These are phyloP conservation scores for Pachysandra terminalis DNA, from an alignment of 164 flowering plant genomes.

Conservation along the genomic window DNA sequence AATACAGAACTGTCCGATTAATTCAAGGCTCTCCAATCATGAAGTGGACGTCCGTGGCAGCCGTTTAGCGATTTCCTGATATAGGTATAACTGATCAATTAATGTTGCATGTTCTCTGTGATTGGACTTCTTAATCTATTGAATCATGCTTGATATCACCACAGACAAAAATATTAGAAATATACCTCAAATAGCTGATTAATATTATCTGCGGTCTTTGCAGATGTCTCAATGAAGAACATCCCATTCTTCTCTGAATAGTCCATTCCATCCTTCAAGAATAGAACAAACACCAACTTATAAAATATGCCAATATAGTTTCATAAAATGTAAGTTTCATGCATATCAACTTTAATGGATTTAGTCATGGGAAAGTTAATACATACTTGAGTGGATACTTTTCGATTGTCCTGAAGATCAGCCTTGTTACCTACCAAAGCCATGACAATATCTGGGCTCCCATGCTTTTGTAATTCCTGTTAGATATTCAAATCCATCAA, in stretches of 20 bases:
- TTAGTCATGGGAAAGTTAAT: background rate
- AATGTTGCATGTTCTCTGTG: no score
- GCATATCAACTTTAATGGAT: background rate
- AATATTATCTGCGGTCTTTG: slow-evolving; percentile 98
- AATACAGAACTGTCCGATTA: background rate
- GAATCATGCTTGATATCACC: no score
- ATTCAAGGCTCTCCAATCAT: slow-evolving; percentile 23
- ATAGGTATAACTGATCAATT: no score
- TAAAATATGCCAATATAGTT: background rate
- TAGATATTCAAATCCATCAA: background rate
- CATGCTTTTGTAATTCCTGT: slow-evolving; percentile 97
- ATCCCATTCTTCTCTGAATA: slow-evolving; percentile 96
- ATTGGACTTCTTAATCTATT: no score
- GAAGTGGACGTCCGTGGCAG: slow-evolving; percentile 60
- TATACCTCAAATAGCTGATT: slow-evolving; percentile 93
- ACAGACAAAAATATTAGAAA: background rate
- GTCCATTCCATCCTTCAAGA: slow-evolving; percentile 73
- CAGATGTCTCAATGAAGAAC: slow-evolving; percentile 99
- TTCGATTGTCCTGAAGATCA: slow-evolving; percentile 85
- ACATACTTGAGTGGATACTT: slow-evolving; percentile 74
- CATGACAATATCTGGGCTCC: slow-evolving; percentile 91
- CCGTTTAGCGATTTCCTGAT: slow-evolving; percentile 93
- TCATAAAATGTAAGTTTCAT: background rate
- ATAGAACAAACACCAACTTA: slow-evolving; percentile 2
- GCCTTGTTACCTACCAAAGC: slow-evolving; percentile 99